Conservation (phyloP, 495 filamentous ascomycete genomes). For the Aspergillus steynii region DNA sequence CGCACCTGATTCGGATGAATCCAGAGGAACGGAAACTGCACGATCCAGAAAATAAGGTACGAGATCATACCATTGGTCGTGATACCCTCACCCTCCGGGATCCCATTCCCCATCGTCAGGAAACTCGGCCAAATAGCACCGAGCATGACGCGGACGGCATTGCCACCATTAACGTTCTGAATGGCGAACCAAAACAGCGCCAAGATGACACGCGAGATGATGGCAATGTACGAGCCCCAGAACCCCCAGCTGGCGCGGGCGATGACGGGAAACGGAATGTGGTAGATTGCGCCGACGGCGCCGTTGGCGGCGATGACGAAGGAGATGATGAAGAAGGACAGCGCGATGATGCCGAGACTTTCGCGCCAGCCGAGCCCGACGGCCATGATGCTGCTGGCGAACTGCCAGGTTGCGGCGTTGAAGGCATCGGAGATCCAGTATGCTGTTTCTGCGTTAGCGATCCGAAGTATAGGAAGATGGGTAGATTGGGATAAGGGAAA, state of each 20-base stretch:
- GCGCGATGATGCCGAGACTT: conserved; percentile 58
- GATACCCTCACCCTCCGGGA: conserved; percentile 60
- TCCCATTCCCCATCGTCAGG: conserved; percentile 51
- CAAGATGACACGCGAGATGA: conserved; percentile 65
- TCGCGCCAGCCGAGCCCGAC: conserved; percentile 64
- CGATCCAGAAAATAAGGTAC: conserved; percentile 58
- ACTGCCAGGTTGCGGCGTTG: conserved; percentile 62
- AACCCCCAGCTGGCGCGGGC: conserved; percentile 68
- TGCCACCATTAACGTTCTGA: conserved; percentile 65
- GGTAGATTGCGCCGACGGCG: conserved; percentile 60
- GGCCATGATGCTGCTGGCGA: conserved; percentile 59
- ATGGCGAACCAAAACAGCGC: conserved; percentile 76
- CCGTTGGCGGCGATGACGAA: conserved; percentile 66
- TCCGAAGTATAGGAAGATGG: neutral
- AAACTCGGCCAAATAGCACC: conserved; percentile 69
- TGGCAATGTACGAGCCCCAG: conserved; percentile 67
- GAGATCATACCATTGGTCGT: conserved; percentile 63
- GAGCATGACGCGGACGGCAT: conserved; percentile 66
- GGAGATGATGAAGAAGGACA: conserved; percentile 62
- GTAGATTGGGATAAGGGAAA: too few species aligned
- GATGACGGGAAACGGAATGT: conserved; percentile 68
- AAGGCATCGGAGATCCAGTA: conserved; percentile 69
- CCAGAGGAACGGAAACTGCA: conserved; percentile 49
- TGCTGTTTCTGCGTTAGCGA: conserved; percentile 29
- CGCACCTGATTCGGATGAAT: conserved; percentile 46